Evolutionary conservation across 371 early-diverging fungal genomes (phyloP), one percentile per base, ranked within the genome.

Genomic region (Mucor ambiguus): DNA sequence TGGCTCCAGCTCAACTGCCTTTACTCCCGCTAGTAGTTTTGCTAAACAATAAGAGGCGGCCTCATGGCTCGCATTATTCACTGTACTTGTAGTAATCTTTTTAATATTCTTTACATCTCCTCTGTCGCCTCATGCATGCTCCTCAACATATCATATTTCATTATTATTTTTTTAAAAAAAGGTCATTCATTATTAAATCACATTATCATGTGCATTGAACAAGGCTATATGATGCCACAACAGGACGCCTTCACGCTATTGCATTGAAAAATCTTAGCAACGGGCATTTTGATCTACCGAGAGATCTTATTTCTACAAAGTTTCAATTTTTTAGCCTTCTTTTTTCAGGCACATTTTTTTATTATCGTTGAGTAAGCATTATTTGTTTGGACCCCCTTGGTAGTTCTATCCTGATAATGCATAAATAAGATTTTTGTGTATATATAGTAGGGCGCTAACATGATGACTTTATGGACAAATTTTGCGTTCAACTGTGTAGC

Each of bases 91-190:
- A 52, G 26, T 52, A 52, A 52, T 52, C 18, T 52, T 52, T 26
- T 26, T 26, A 52, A 49, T 49, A 49, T 20, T 56, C 20, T 32
- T 2, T 56, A 20, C 30, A 56, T 55, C 30, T 20, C 18, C 30
- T 9, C 32, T 33, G 6, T 56, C n/a, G n/a, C 12, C 11, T 56
- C 16, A 33, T 56, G 57, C 57, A 56, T 56, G 32, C 30, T 56
- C 30, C 2, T n/a, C n/a, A n/a, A 54, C n/a, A 29, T 54, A 11
- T 24, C 18, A 28, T 52, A 14, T 26, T 54, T 30, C 26, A 54
- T 54, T n/a, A n/a, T n/a, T n/a, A n/a, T n/a, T n/a, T n/a, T n/a
- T 29, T 54, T 54, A 35, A 57, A 57, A 57, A 57, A 57, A 57
- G 32, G 18, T 5, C 18, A 41, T 18, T 22, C 11, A 20, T 33